Evolutionary conservation across 495 filamentous ascomycete species (phyloP).

Genomic region (Lichenothelia convexa): DNA sequence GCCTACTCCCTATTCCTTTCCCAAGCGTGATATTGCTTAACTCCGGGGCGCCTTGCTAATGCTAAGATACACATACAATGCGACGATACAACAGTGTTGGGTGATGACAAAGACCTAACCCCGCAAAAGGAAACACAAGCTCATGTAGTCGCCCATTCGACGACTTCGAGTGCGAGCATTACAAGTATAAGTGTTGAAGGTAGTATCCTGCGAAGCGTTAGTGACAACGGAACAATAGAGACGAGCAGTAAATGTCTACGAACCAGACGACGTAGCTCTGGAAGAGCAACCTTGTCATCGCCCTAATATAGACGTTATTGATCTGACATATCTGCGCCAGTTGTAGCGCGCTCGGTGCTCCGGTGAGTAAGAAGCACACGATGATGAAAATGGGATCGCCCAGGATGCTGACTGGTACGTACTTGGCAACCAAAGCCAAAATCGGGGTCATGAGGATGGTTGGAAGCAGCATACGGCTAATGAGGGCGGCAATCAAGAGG

Average conservation of each 20-base stretch:
- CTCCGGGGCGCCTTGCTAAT: too few relatives aligned
- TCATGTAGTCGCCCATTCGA: conserved; percentile 57
- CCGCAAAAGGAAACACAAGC: too few relatives aligned
- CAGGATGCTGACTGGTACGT: conserved; percentile 77
- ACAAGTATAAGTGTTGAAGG: conserved; percentile 84
- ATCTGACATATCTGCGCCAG: conserved; percentile 97
- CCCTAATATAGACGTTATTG: conserved; percentile 83
- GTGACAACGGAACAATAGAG: conserved; percentile 3
- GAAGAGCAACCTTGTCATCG: conserved; percentile 85
- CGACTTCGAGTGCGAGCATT: conserved; percentile 76
- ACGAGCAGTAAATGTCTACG: conserved; percentile 7
- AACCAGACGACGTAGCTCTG: conserved; percentile 96
- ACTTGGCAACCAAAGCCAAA: conserved; percentile 79
- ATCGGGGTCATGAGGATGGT: conserved; percentile 88
- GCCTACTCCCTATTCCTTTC: too few relatives aligned
- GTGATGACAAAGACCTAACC: too few relatives aligned
- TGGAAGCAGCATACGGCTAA: conserved; percentile 84
- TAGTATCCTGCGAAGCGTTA: conserved; percentile 50
- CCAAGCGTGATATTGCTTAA: too few relatives aligned
- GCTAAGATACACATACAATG: too few relatives aligned
- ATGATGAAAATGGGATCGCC: conserved; percentile 97
- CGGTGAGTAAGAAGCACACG: conserved; percentile 89
- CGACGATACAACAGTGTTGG: too few relatives aligned
- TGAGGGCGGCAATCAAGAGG: conserved; percentile 65
- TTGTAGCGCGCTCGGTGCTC: conserved; percentile 85